These are phyloP conservation scores for Trichoderma guizhouense DNA, from an alignment of 2,329 filamentous ascomycete species.

Conservation along the genomic window DNA sequence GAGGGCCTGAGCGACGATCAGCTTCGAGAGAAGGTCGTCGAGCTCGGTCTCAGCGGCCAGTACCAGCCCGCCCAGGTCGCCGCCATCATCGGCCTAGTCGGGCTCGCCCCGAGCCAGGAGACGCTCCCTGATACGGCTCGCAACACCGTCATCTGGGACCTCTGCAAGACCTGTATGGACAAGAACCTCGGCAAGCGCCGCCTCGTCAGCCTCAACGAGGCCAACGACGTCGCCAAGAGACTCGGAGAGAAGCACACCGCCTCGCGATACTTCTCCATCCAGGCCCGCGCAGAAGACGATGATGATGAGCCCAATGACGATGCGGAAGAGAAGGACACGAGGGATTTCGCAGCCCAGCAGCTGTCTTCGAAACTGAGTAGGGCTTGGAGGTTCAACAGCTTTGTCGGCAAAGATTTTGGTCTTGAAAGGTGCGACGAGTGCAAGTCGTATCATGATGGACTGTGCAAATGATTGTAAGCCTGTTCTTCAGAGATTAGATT, in stretches of 20 bases:
- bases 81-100: constrained; percentile 29
- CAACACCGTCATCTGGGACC: constrained; percentile 33
- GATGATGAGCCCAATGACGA: constrained; percentile 26
- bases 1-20: constrained; percentile 22
- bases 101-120: constrained; percentile 22
- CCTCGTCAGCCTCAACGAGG: constrained; percentile 53
- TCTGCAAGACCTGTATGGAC: constrained; percentile 33
- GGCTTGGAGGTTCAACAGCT: constrained; percentile 25
- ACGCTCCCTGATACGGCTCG: neutral
- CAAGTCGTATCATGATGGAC: constrained; percentile 18
- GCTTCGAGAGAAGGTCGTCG: constrained; percentile 22
- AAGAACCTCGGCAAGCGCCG: constrained; percentile 40
- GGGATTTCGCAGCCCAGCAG: constrained; percentile 32
- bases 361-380: constrained; percentile 19
- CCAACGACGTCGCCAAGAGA: constrained; percentile 56
- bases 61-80: constrained; percentile 29
- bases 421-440: constrained; percentile 20
- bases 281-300: constrained; percentile 28
- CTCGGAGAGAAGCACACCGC: constrained; percentile 48
- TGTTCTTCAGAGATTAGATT: neutral
- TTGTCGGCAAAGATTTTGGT: constrained; percentile 20
- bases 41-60: constrained; percentile 28
- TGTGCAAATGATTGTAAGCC: neutral
- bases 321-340: constrained; percentile 22
- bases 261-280: constrained; percentile 37